Conservation (phyloP, 805 yeast species). For the Spathaspora passalidarum region DNA sequence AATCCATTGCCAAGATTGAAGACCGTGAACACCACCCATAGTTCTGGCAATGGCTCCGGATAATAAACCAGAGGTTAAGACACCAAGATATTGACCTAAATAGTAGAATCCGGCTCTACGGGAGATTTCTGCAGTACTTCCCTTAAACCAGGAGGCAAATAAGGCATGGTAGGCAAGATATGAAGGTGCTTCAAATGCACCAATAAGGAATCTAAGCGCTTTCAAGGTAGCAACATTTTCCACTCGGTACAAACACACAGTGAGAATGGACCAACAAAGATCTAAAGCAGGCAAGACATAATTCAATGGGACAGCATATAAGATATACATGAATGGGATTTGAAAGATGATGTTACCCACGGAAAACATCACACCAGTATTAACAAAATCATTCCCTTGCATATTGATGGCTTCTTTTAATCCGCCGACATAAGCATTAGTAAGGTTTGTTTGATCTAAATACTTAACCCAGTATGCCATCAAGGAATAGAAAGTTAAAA, state of each 20-base stretch:
- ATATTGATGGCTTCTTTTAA: constrained; percentile 55
- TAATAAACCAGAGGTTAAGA: constrained; percentile 59
- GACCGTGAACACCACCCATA: constrained; percentile 50
- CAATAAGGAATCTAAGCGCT: constrained; percentile 64
- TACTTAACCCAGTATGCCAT: constrained; percentile 64
- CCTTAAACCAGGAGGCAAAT: constrained; percentile 46
- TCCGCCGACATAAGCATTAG: constrained; percentile 66
- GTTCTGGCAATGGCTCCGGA: constrained; percentile 51
- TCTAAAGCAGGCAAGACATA: constrained; percentile 54
- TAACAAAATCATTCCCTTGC: constrained; percentile 60
- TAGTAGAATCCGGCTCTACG: constrained; percentile 64
- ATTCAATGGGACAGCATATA: constrained; percentile 56
- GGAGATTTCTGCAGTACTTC: constrained; percentile 46
- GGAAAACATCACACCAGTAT: constrained; percentile 55
- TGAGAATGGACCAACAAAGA: constrained; percentile 64
- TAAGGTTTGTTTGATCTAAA: constrained; percentile 57
- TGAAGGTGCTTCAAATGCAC: constrained; percentile 66
- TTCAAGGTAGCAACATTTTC: constrained; percentile 49
- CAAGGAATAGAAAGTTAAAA: constrained; percentile 31
- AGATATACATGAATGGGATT: constrained; percentile 56
- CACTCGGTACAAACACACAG: constrained; percentile 53
- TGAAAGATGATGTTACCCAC: constrained; percentile 62
- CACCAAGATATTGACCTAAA: constrained; percentile 61
- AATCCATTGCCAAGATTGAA: constrained; percentile 72
- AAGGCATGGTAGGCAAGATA: constrained; percentile 34